A percentile compares a stretch with the other conserved stretches of the same genome.
These are phyloP conservation scores for Ormosia semicastrata DNA, from an alignment of 306 rosid species.

Conservation along the genomic window DNA sequence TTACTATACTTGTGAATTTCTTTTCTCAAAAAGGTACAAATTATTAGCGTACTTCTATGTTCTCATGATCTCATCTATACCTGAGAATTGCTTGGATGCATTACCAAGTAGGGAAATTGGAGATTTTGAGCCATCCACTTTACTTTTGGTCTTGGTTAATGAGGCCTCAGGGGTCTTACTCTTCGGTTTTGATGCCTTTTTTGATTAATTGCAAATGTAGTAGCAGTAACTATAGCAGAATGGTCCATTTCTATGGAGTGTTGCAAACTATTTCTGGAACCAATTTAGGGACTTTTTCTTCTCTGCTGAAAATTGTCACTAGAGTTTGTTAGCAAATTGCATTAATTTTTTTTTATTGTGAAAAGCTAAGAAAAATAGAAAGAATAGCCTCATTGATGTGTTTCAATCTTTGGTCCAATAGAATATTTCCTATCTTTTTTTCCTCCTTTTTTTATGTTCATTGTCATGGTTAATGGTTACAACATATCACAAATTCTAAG, in stretches of 20 bases:
- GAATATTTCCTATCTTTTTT: background rate
- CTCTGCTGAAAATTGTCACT: conserved; percentile 41
- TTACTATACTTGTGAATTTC: background rate
- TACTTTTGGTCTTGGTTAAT: conserved; percentile 31
- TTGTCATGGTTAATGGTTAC: background rate
- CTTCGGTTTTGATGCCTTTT: conserved; percentile 31
- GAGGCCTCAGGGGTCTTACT: conserved; percentile 26
- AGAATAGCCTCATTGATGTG: background rate
- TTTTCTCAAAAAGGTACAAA: background rate
- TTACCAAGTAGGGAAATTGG: conserved; percentile 23
- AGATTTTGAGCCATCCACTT: conserved; percentile 36
- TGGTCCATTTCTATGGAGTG: conserved; percentile 45
- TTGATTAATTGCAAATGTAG: conserved; percentile 49
- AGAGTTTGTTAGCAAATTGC: background rate
- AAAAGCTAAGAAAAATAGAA: background rate
- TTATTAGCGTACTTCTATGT: background rate
- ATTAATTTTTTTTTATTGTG: background rate
- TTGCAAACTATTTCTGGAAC: conserved; percentile 46
- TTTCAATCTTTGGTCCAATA: background rate
- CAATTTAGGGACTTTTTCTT: conserved; percentile 55
- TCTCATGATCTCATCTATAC: conserved; percentile 38
- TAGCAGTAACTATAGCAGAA: too few species aligned
- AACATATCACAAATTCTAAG: background rate
- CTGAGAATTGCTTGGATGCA: conserved; percentile 47
- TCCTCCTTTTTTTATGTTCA: background rate